Percentiles rank a stretch among this genome's conserved stretches.
Conservation (phyloP, 805 yeast genomes). For the Nakazawaea anatomiae region DNA sequence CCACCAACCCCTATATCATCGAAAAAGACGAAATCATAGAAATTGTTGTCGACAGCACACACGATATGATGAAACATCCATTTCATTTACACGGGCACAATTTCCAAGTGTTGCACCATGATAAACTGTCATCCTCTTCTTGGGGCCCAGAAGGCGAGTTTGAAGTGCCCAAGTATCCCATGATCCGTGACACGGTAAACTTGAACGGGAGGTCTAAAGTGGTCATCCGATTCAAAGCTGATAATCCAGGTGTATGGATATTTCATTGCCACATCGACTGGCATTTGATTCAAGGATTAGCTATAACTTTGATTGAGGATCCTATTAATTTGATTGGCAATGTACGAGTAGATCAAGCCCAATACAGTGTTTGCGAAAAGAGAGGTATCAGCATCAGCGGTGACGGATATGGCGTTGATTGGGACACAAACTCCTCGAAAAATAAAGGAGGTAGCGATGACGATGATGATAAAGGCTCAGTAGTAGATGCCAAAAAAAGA, state of each 20-base stretch:
- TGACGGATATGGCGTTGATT: not conserved
- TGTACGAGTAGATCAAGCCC: not conserved
- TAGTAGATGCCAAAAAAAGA: too few species aligned
- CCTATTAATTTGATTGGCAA: slow-evolving; percentile 43
- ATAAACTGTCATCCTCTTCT: slow-evolving; percentile 11
- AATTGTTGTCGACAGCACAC: slow-evolving; percentile 33
- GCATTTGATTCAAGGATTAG: slow-evolving; percentile 95
- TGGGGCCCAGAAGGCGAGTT: slow-evolving; percentile 24
- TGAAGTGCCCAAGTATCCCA: slow-evolving; percentile 32
- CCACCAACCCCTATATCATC: slow-evolving; percentile 33
- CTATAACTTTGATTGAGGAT: slow-evolving; percentile 75
- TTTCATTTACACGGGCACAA: slow-evolving; percentile 43
- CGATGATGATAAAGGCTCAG: too few species aligned
- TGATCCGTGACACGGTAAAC: slow-evolving; percentile 35
- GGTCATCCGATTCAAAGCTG: slow-evolving; percentile 36
- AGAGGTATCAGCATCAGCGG: not conserved
- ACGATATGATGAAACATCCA: slow-evolving; percentile 40
- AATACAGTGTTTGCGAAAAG: not conserved
- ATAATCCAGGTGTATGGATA: slow-evolving; percentile 44
- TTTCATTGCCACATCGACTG: slow-evolving; percentile 74
- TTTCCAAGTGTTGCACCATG: slow-evolving; percentile 35
- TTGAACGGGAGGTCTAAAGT: slow-evolving; percentile 34
- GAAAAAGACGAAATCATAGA: slow-evolving; percentile 34
- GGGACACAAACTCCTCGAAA: not conserved
- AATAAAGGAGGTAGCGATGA: too few species aligned